Evolutionary conservation across 2,329 filamentous ascomycete genomes (phyloP).

Genomic region (Verticillium longisporum): DNA sequence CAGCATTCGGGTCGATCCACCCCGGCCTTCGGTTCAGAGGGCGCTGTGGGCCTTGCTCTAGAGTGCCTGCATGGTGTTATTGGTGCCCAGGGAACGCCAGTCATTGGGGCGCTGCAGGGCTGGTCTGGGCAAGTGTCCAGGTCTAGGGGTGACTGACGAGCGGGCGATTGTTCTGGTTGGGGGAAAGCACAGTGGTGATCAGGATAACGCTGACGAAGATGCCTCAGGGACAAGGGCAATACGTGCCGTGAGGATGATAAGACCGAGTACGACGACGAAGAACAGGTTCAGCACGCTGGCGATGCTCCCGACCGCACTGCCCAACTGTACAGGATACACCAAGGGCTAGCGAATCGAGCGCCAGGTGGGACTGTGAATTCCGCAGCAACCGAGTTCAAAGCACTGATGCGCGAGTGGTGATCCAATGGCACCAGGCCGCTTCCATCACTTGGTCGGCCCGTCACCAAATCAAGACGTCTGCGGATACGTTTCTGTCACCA

Average conservation of each 20-base stretch:
- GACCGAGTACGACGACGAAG: too few relatives aligned
- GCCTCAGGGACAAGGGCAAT: too few relatives aligned
- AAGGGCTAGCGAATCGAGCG: too few relatives aligned
- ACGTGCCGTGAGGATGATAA: too few relatives aligned
- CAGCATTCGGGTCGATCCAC: not conserved
- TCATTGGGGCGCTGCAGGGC: not conserved
- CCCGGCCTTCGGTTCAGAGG: not conserved
- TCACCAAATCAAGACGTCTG: not conserved
- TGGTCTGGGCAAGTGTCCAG: not conserved
- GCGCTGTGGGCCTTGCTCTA: not conserved
- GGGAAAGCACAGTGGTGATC: not conserved
- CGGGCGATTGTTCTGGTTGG: not conserved
- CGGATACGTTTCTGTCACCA: not conserved
- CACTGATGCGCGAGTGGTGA: not conserved
- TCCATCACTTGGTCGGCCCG: not conserved
- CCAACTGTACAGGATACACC: too few relatives aligned
- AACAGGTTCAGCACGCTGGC: too few relatives aligned
- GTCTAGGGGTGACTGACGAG: too few relatives aligned
- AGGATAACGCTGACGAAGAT: not conserved
- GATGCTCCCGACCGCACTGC: too few relatives aligned
- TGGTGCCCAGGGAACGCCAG: not conserved
- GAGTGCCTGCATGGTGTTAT: not conserved
- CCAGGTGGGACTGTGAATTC: not conserved
- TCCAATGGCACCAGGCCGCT: not conserved
- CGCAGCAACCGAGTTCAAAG: not conserved